phyloP scores from a whole-genome alignment of 805 yeast genomes.

The Scheffersomyces coipomensis region DNA sequence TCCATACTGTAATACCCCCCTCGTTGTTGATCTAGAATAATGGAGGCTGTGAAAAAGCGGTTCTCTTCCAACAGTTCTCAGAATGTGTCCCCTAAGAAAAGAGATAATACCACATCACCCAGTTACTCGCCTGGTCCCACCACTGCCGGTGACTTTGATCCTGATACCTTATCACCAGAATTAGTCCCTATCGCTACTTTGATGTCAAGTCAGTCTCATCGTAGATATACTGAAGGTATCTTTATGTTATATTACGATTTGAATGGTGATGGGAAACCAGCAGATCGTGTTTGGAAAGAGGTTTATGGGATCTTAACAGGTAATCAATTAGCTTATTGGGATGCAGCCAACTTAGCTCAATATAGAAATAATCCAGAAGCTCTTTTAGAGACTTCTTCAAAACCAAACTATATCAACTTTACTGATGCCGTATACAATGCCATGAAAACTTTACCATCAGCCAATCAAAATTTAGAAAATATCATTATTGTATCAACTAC shows the following conservation, averaged over 20 bases:
- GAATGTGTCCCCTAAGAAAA: conserved; percentile 13
- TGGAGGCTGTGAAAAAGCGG: conserved; percentile 24
- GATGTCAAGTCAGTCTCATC: conserved; percentile 68
- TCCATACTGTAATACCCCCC: too few species aligned
- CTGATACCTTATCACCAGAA: conserved; percentile 43
- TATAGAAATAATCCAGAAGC: conserved; percentile 52
- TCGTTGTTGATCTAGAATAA: too few species aligned
- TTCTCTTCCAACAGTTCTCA: conserved; percentile 17
- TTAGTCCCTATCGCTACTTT: conserved; percentile 71
- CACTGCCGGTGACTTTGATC: conserved; percentile 7
- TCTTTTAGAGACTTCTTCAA: conserved; percentile 57
- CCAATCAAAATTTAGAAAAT: conserved; percentile 61
- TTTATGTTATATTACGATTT: conserved; percentile 72
- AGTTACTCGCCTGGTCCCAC: conserved; percentile 6
- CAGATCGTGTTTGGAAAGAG: conserved; percentile 84
- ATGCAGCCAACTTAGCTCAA: conserved; percentile 62
- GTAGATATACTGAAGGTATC: conserved; percentile 75
- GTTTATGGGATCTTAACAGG: conserved; percentile 92
- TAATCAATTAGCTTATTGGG: conserved; percentile 91
- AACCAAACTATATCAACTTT: conserved; percentile 86
- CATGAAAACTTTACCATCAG: conserved; percentile 62
- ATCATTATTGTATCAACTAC: conserved; percentile 91
- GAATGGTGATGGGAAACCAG: conserved; percentile 83
- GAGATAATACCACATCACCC: conserved; percentile 1
- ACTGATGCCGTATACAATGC: conserved; percentile 87